Evolutionary conservation across 768 basidiomycete genomes (phyloP), one percentile per base, ranked within the genome.

Genomic region (Boletus patriciae): DNA sequence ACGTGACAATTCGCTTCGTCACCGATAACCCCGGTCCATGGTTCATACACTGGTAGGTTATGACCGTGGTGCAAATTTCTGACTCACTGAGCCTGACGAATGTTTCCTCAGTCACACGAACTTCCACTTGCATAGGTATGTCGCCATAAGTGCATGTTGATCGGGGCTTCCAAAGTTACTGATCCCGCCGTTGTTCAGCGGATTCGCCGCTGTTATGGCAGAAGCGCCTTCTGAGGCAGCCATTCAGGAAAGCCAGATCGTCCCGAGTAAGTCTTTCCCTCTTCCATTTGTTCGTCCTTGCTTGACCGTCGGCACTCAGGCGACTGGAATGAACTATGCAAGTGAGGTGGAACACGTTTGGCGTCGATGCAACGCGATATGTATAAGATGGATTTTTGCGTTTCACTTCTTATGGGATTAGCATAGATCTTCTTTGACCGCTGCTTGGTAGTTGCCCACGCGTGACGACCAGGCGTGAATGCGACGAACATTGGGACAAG

Each of bases 1-100:
- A 67, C 13, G 77, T 81, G 18, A 80, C 80, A 1, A 76, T 90
- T 41, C 80, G 86, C 8, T 88, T 87, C 74, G 68, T 68, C n/a
- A 86, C 87, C 0, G 81, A 89, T 65, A 88, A 88, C 68, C 78
- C 86, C 1, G 62, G 62, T 2, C 65, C 65, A 18, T 66, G 62
- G 65, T 59, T 67, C 15, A 50, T 67, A 44, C 65, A 66, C 38
- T 64, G 65, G 65, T 56, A 27, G 47, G 57, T 45, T 6, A 23
- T n/a, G 3, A n/a, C 18, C 29, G 6, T 18, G 3, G 10, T 42
- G 9, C 1, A 11, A 11, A 4, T 12, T 45, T 29, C 41, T 38
- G 16, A 10, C 9, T 19, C 18, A 13, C 31, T 34, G 10, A 37
- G 21, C 25, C 37, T 41, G 54, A 43, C 31, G 40, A 42, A 36